phyloP scores from a whole-genome alignment of 306 rosid species.

The Abrus pulchellus region DNA sequence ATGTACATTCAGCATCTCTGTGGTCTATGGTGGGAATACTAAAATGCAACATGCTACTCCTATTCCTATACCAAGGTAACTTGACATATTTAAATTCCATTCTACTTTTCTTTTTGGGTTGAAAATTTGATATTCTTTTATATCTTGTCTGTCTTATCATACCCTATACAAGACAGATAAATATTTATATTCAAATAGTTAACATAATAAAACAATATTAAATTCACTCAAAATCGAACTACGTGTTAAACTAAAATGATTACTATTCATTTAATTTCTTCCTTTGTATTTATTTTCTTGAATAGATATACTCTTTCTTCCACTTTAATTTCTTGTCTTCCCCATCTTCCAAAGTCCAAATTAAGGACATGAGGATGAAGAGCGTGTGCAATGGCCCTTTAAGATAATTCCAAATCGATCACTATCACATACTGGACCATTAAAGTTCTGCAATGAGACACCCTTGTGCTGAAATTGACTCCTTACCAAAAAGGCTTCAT shows the following conservation, averaged over 20 bases:
- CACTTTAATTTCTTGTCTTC: neutral
- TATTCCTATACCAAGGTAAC: neutral
- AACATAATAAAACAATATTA: too few relatives aligned
- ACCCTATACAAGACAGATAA: too few relatives aligned
- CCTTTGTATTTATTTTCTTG: neutral
- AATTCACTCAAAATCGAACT: too few relatives aligned
- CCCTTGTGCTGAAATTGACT: conserved; percentile 37
- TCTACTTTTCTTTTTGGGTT: neutral
- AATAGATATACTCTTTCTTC: neutral
- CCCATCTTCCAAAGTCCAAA: neutral
- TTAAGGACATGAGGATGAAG: neutral
- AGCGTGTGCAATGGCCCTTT: neutral
- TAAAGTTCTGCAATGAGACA: conserved; percentile 2
- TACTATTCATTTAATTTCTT: too few relatives aligned
- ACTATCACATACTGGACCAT: conserved; percentile 31
- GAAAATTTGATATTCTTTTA: too few relatives aligned
- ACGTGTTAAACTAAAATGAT: too few relatives aligned
- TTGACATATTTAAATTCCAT: neutral
- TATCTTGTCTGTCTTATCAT: too few relatives aligned
- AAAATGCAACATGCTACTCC: neutral
- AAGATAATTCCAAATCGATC: conserved; percentile 37
- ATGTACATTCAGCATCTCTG: neutral
- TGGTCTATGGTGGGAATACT: neutral
- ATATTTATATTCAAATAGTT: too few relatives aligned
- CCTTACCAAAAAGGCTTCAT: conserved; percentile 30